Evolutionary conservation across 2,329 filamentous ascomycete genomes (phyloP), one percentile per base, ranked within the genome.

Genomic region (Colletotrichum australisinense): DNA sequence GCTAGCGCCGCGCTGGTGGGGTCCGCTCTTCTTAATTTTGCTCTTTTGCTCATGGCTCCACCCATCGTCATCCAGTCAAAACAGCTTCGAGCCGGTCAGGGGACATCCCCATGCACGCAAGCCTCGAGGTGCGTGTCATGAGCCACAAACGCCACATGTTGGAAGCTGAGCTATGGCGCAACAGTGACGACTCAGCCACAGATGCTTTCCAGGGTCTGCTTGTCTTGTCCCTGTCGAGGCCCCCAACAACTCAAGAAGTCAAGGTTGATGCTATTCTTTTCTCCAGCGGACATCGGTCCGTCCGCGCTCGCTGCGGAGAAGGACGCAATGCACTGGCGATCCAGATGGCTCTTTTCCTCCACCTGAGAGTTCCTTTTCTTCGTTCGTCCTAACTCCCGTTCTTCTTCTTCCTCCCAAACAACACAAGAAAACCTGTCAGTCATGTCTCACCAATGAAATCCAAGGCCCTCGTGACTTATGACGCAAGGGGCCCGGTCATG

Each of bases 161-260:
- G 8, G 24, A 28, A 57, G 71, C 71, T 73, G 71, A 66, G 30
- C n/a, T 35, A 65, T 66, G 46, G 56, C 56, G 67, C 22, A 70
- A 55, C 5, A 49, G 26, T 70, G 56, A 71, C 49, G 71, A 58
- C 71, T 66, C 55, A 73, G 71, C 71, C 71, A 73, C 71, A 73
- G 14, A 30, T 32, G 22, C 9, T 9, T 12, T 52, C 32, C 26
- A 12, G 59, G 70, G n/a, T 22, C 42, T 60, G 60, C 67, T 67
- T 73, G 56, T 49, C 60, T 56, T n/a, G 42, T 63, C 22, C 12
- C 16, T 42, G 22, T 32, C 46, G 24, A 26, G 30, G 5, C 35
- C 16, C 32, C 22, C 38, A 42, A 42, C 38, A 42, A 42, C 38
- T 42, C 16, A 42, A 16, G 28, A 12, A 12, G 49, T 38, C 67